A percentile compares a stretch with the other conserved stretches of the same genome.
Conservation (phyloP, 176 grass and related monocot species). For the Dactylis glomerata region DNA sequence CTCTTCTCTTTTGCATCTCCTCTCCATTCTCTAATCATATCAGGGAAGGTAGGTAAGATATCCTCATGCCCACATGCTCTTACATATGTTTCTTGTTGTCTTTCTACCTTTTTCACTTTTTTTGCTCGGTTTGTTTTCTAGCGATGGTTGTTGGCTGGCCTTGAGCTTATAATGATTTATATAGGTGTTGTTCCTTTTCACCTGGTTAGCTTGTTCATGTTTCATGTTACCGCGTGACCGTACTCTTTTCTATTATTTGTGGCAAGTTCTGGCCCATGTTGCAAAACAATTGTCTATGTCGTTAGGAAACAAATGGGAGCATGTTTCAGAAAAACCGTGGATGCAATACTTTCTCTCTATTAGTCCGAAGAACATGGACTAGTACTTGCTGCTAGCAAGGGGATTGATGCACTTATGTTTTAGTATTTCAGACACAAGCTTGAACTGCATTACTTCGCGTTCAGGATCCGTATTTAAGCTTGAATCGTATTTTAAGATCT, state of each 20-base stretch:
- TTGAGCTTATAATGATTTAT: not conserved
- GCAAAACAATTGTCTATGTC: too few species aligned
- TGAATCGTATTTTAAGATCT: too few species aligned
- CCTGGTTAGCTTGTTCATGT: conserved; percentile 7
- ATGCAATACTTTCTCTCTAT: not conserved
- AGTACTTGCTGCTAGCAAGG: not conserved
- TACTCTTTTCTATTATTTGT: not conserved
- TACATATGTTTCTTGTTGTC: not conserved
- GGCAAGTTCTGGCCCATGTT: not conserved
- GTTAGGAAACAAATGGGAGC: too few species aligned
- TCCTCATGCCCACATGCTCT: not conserved
- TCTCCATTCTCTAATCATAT: conserved; percentile 12
- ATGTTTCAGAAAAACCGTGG: too few species aligned
- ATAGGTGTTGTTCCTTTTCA: not conserved
- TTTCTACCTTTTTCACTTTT: not conserved
- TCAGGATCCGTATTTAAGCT: too few species aligned
- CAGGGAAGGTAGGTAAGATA: conserved; percentile 36
- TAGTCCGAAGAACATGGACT: not conserved
- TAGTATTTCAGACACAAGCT: not conserved
- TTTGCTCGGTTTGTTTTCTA: not conserved
- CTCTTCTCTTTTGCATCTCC: not conserved
- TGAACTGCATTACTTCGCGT: not conserved
- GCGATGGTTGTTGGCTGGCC: not conserved
- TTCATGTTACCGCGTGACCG: not conserved
- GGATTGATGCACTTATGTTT: not conserved